Conservation (phyloP, 2,329 filamentous ascomycete genomes). For the Laburnicola sp. region DNA sequence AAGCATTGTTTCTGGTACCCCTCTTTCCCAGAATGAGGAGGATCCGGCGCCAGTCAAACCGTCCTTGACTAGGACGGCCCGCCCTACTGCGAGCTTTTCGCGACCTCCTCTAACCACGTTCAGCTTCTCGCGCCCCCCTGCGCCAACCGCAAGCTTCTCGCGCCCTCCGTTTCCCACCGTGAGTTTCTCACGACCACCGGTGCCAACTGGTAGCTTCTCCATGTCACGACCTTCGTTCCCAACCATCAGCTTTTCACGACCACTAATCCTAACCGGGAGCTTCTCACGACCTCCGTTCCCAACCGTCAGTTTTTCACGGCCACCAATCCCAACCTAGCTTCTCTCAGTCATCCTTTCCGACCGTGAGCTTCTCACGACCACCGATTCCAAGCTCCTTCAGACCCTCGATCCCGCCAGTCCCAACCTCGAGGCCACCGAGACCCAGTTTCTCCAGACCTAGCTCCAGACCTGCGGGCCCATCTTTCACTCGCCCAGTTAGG, state of each 20-base stretch:
- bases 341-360: slow-evolving; percentile 5
- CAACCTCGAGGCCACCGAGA: background rate
- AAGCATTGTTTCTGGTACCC: slow-evolving; percentile 25
- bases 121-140: no score
- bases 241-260: slow-evolving; percentile 10
- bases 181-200: background rate
- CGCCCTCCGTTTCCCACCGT: background rate
- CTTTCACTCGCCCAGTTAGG: background rate
- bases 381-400: background rate
- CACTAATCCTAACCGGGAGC: slow-evolving; percentile 2
- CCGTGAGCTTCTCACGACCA: background rate
- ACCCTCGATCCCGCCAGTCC: background rate
- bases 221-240: slow-evolving; percentile 3
- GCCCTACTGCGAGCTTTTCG: slow-evolving; percentile 12
- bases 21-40: slow-evolving; percentile 18
- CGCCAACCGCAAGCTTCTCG: no score
- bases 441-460: background rate
- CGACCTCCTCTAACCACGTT: no score
- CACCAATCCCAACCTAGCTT: no score
- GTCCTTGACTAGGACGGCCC: background rate
- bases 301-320: no score
- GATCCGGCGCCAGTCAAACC: slow-evolving; percentile 11
- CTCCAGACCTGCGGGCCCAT: background rate
- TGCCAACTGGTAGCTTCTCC: slow-evolving; percentile 4
- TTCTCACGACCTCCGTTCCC: slow-evolving; percentile 4